phyloP scores from a whole-genome alignment of 495 filamentous ascomycete species.

The Aspergillus egyptiacus region DNA sequence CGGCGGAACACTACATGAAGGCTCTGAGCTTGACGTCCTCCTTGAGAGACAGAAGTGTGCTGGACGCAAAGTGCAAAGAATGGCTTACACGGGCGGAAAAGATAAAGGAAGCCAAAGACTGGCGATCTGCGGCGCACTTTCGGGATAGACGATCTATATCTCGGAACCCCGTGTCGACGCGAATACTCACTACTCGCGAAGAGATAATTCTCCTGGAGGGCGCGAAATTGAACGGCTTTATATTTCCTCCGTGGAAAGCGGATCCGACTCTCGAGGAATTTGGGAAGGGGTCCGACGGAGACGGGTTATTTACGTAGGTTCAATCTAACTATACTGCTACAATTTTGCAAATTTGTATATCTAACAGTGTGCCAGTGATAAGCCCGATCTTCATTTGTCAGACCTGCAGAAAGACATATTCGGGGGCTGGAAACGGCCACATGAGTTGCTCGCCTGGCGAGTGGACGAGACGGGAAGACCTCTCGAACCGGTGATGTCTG shows the following conservation, averaged over 20 bases:
- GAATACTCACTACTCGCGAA: slow-evolving; percentile 63
- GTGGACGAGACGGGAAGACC: slow-evolving; percentile 4
- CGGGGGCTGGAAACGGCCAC: slow-evolving; percentile 72
- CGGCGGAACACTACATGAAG: slow-evolving; percentile 73
- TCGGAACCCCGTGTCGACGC: slow-evolving; percentile 44
- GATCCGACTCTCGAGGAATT: slow-evolving; percentile 54
- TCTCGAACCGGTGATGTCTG: slow-evolving; percentile 47
- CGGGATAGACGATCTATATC: slow-evolving; percentile 17
- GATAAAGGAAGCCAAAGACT: slow-evolving; percentile 54
- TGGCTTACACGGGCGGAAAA: slow-evolving; percentile 62
- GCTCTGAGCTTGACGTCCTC: slow-evolving; percentile 50
- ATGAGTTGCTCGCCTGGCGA: slow-evolving; percentile 41
- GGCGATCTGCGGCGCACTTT: slow-evolving; percentile 24
- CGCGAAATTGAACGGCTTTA: slow-evolving; percentile 70
- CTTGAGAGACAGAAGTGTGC: slow-evolving; percentile 48
- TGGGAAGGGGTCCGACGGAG: slow-evolving; percentile 23
- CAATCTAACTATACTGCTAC: neutral
- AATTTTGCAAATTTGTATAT: neutral
- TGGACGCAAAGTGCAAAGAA: slow-evolving; percentile 60
- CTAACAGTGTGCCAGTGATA: slow-evolving; percentile 53
- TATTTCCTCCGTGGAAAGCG: slow-evolving; percentile 75
- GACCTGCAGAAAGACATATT: slow-evolving; percentile 63
- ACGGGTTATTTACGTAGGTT: slow-evolving; percentile 50
- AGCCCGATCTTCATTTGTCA: slow-evolving; percentile 62
- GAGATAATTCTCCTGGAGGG: slow-evolving; percentile 70